Evolutionary conservation across 2,329 filamentous ascomycete species (phyloP), one percentile per base, ranked within the genome.

Genomic region (Cytospora leucostoma): DNA sequence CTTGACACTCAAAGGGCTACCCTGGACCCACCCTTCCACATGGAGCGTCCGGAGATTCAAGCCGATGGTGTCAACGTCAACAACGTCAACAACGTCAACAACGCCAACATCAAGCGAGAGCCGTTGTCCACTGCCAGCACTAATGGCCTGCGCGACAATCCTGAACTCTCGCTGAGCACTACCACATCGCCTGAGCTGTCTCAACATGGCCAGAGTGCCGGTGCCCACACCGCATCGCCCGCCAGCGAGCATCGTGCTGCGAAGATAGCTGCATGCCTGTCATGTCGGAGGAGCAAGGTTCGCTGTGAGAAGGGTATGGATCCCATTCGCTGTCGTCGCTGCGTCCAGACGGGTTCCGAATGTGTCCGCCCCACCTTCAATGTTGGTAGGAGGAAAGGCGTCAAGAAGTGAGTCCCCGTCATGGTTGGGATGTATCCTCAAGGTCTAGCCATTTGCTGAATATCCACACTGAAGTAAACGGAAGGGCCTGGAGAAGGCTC

Each of bases 361-460:
- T 92, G 89, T 71, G 77, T 90, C 7, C 85, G 90, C 2, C 88
- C 83, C n/a, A 84, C 84, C n/a, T 90, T 91, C 71, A 88, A 91
- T 66, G 83, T 90, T 4, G 89, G 89, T 8, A 80, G 89, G 56
- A 88, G 90, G 71, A 91, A 91, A 71, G 89, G 89, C 27, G 88
- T 91, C 65, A 92, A 91, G 74, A 92, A 92, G 89, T 89, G 75
- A 75, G 79, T 68, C 52, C 27, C 15, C 15, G 13, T 32, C 50
- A 12, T 47, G 21, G 49, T 35, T 54, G 6, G 27, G 40, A 7
- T 60, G 37, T 57, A 3, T 57, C 35, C 61, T 13, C 19, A 37
- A 33, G n/a, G 27, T 15, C 0, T 27, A 10, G 33, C 33, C 10
- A 7, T 12, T 12, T 15, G 59, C 27, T 35, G 54, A 56, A 66